Evolutionary conservation across 768 basidiomycete species (phyloP).

Genomic region (Chalciporus chontae): DNA sequence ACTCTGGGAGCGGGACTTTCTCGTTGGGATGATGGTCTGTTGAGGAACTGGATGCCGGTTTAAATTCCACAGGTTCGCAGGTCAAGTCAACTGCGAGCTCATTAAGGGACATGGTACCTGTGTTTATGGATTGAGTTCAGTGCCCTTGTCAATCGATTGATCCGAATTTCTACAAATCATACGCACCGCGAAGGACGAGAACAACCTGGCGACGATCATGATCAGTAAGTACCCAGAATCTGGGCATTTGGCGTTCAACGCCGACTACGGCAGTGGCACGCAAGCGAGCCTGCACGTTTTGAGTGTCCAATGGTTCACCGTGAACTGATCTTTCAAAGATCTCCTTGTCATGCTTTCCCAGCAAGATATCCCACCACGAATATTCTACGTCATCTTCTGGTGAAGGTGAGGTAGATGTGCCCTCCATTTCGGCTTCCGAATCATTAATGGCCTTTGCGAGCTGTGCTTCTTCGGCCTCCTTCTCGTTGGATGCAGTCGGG

Average conservation of each 20-base stretch:
- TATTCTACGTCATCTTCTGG: conserved; percentile 37
- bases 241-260: conserved; percentile 67
- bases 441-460: conserved; percentile 66
- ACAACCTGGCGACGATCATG: conserved; percentile 72
- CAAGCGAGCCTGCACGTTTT: conserved; percentile 36
- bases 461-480: conserved; percentile 55
- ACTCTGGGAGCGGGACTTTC: conserved; percentile 36
- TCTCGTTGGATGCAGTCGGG: conserved; percentile 36
- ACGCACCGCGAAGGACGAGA: conserved; percentile 63
- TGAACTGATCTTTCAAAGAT: conserved; percentile 68
- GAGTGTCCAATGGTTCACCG: conserved; percentile 13
- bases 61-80: conserved; percentile 69
- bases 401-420: conserved; percentile 22
- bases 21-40: conserved; percentile 26
- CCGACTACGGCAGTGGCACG: conserved; percentile 62
- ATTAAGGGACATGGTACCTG: conserved; percentile 83
- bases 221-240: conserved; percentile 85
- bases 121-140: conserved; percentile 4
- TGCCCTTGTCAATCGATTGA: background rate
- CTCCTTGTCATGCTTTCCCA: conserved; percentile 79
- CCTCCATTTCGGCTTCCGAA: conserved; percentile 60
- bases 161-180: background rate
- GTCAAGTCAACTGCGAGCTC: conserved; percentile 85
- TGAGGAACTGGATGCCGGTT: conserved; percentile 43
- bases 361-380: conserved; percentile 81